A percentile compares a stretch with the other conserved stretches of the same genome.
These are phyloP conservation scores for Pseudozyma thailandica DNA, from an alignment of 1,284 basidiomycete genomes.

Conservation along the genomic window DNA sequence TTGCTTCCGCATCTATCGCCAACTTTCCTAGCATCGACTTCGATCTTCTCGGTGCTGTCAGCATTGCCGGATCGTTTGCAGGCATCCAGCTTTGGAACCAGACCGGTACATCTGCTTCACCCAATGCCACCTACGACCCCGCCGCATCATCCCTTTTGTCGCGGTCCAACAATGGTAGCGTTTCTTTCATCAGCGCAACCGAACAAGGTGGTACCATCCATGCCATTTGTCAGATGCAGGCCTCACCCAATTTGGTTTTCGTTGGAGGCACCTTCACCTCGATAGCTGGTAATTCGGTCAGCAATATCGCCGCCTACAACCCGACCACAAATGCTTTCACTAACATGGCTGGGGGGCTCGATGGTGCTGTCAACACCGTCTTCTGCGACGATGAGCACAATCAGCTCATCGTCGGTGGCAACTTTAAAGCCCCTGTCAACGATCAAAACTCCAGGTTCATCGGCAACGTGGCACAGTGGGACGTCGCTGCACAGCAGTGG, in stretches of 20 bases:
- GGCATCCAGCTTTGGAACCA: constrained; percentile 58
- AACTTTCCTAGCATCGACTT: constrained; percentile 63
- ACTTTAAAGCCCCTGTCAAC: constrained; percentile 72
- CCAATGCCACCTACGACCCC: constrained; percentile 50
- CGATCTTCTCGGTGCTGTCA: constrained; percentile 58
- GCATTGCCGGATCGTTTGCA: constrained; percentile 60
- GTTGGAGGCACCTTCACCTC: constrained; percentile 67
- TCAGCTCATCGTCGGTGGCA: constrained; percentile 86
- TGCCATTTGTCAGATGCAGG: constrained; percentile 63
- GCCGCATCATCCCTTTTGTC: constrained; percentile 57
- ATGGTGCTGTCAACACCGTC: constrained; percentile 80
- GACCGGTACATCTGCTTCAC: constrained; percentile 40
- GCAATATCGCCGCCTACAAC: constrained; percentile 61
- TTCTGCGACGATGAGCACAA: constrained; percentile 80
- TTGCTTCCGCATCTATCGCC: constrained; percentile 31
- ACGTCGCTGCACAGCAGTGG: constrained; percentile 76
- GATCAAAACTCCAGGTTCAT: constrained; percentile 66
- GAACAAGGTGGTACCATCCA: constrained; percentile 64
- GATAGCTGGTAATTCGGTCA: constrained; percentile 54
- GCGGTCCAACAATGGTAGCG: constrained; percentile 56
- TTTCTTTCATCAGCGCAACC: constrained; percentile 62
- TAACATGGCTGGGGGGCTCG: constrained; percentile 55
- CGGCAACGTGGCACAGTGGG: constrained; percentile 83
- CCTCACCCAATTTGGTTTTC: constrained; percentile 53
- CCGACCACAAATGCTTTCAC: constrained; percentile 31